Base-by-base conservation (phyloP, 768 basidiomycete species). In the Leccinellum luteum region DNA sequence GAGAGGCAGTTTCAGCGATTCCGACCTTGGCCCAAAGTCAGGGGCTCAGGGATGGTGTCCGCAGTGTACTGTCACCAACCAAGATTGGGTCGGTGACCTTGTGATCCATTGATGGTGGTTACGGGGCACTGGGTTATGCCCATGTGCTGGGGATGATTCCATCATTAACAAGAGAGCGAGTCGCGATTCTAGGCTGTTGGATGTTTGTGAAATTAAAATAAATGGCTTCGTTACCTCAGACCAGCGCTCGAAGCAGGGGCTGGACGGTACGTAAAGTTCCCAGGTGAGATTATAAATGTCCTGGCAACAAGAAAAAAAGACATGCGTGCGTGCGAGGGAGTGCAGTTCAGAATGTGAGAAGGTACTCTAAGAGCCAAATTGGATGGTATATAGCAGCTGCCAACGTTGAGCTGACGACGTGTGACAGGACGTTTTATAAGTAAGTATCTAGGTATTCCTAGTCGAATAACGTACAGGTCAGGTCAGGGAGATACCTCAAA, bases 391-490 rank as follows among this genome's bases (percentile, higher is more conserved):
- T 35, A 35, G 34, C 15, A 17, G 3, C 34, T 35, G 35, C 35
- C 35, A 38, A 8, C 35, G 38, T 38, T 10, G 38, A 38, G 38
- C n/a, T 38, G 38, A 38, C 38, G n/a, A 38, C 38, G 17, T 38
- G 17, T 38, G n/a, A 38, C 38, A n/a, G 7, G 38, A 38, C 38
- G 38, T 38, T 38, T 38, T n/a, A n/a, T n/a, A n/a, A n/a, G n/a
- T 38, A 38, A 38, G 38, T 38, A n/a, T 38, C 38, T 9, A 38
- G 9, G n/a, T 38, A 38, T 38, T n/a, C 9, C 38, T n/a, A 7
- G 21, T 44, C 43, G 43, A 13, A 56, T 56, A 30, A 56, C 56
- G 56, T 56, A 56, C 54, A 28, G 19, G 14, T 10, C 54, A 28
- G 19, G 14, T 10, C 25, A 10, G n/a, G 19, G 32, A 25, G 15